phyloP scores from a whole-genome alignment of 2,329 filamentous ascomycete species.

The Colletotrichum brevisporum region DNA sequence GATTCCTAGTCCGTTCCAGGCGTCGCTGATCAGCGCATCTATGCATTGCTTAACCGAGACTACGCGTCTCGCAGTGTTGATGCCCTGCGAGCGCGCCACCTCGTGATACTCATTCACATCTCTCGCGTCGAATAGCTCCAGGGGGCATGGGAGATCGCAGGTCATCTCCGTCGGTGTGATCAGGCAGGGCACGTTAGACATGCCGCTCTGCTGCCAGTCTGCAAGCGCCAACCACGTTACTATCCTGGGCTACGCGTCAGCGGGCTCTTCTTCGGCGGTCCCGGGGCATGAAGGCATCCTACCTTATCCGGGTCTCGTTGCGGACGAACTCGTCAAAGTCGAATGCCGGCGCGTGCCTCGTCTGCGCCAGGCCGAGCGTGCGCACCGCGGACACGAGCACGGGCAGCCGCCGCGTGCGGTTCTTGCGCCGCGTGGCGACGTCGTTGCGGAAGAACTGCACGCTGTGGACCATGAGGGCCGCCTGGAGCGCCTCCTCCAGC shows the following conservation, averaged over 20 bases:
- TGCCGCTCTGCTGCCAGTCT: conserved; percentile 48
- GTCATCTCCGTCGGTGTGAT: conserved; percentile 45
- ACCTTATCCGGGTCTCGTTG: conserved; percentile 43
- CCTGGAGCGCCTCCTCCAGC: conserved; percentile 44
- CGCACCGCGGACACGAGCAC: conserved; percentile 42
- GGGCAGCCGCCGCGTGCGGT: conserved; percentile 40
- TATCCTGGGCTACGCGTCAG: conserved; percentile 39
- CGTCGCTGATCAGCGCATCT: conserved; percentile 42
- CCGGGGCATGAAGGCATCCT: background rate
- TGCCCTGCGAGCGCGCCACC: conserved; percentile 4
- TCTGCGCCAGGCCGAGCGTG: conserved; percentile 36
- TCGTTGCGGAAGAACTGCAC: conserved; percentile 43
- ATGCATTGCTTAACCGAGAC: conserved; percentile 40
- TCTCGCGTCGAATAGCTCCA: conserved; percentile 46
- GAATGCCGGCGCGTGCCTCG: conserved; percentile 27
- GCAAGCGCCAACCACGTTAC: conserved; percentile 44
- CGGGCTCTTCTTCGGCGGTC: background rate
- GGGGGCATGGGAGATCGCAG: conserved; percentile 44
- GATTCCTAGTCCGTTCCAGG: conserved; percentile 33
- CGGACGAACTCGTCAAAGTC: conserved; percentile 41
- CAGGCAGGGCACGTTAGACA: conserved; percentile 44
- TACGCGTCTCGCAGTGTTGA: conserved; percentile 9
- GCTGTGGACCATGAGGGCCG: conserved; percentile 44
- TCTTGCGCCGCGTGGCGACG: conserved; percentile 26
- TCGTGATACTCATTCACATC: conserved; percentile 41